A percentile compares a stretch with the other conserved stretches of the same genome.
These are phyloP conservation scores for Marasmius tenuissimus DNA, from an alignment of 1,284 basidiomycete species.

Conservation along the genomic window DNA sequence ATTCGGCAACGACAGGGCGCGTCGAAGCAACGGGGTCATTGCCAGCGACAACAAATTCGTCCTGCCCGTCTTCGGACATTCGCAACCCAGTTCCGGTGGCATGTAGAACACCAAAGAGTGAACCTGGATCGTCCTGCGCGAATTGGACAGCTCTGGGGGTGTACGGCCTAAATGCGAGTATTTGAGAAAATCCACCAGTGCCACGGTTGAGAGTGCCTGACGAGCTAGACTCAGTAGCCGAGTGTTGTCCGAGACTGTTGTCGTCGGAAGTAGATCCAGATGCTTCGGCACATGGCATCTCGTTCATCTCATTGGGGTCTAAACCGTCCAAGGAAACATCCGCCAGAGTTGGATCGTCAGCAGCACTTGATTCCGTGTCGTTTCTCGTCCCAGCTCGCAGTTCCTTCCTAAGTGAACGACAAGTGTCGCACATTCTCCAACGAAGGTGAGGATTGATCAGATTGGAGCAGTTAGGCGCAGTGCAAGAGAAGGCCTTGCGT, in stretches of 20 bases:
- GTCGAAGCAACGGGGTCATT: not conserved
- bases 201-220: not conserved
- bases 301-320: not conserved
- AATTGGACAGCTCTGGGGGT: not conserved
- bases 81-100: not conserved
- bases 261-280: not conserved
- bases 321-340: not conserved
- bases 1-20: not conserved
- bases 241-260: not conserved
- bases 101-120: not conserved
- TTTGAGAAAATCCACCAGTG: not conserved
- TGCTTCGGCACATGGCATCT: not conserved
- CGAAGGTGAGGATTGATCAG: slow-evolving; percentile 39
- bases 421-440: slow-evolving; percentile 47
- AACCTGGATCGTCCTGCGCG: not conserved
- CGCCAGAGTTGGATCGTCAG: not conserved
- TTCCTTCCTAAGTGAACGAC: slow-evolving; percentile 29
- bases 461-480: slow-evolving; percentile 43
- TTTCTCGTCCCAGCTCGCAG: not conserved
- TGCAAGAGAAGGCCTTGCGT: slow-evolving; percentile 37
- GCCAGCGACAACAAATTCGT: not conserved
- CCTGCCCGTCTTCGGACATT: not conserved
- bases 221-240: not conserved
- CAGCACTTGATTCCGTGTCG: not conserved
- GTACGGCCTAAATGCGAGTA: not conserved